Conservation (phyloP, 2,329 filamentous ascomycete genomes). For the Ophiocordyceps camponoti-floridani region DNA sequence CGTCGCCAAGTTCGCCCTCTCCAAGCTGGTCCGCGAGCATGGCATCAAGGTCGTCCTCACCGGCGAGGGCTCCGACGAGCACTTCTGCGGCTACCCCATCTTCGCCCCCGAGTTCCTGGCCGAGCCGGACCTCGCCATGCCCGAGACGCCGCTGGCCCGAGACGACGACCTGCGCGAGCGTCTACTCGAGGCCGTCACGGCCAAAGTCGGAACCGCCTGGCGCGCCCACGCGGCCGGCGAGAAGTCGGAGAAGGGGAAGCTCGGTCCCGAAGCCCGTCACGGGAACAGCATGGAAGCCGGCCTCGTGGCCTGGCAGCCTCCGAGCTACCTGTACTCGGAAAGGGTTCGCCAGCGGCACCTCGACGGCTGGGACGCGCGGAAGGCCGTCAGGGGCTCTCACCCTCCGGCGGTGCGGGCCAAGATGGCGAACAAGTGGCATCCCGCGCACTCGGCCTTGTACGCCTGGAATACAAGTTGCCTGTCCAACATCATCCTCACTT, state of each 20-base stretch:
- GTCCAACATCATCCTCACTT: slow-evolving; percentile 11
- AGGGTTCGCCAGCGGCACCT: neutral
- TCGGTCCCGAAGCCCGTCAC: neutral
- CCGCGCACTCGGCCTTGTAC: slow-evolving; percentile 1
- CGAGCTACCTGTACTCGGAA: neutral
- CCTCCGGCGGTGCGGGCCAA: neutral
- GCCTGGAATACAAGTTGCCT: slow-evolving; percentile 4
- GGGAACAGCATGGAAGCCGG: neutral
- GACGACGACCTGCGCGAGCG: slow-evolving; percentile 1
- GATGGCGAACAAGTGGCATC: slow-evolving; percentile 2
- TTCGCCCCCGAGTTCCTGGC: slow-evolving; percentile 27
- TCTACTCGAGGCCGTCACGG: neutral
- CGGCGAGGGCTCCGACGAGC: slow-evolving; percentile 33
- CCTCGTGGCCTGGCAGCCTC: neutral
- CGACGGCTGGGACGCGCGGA: neutral
- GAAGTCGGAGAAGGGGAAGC: neutral
- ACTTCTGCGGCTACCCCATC: slow-evolving; percentile 32
- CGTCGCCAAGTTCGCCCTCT: slow-evolving; percentile 32
- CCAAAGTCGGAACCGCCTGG: neutral
- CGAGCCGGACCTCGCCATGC: slow-evolving; percentile 24
- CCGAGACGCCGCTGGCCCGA: slow-evolving; percentile 6
- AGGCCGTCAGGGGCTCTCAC: neutral
- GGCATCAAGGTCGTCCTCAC: slow-evolving; percentile 37
- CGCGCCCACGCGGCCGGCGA: neutral
- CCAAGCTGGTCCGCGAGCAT: slow-evolving; percentile 21